Evolutionary conservation across 176 grass and related monocot genomes (phyloP).

Genomic region (Avena sativa): DNA sequence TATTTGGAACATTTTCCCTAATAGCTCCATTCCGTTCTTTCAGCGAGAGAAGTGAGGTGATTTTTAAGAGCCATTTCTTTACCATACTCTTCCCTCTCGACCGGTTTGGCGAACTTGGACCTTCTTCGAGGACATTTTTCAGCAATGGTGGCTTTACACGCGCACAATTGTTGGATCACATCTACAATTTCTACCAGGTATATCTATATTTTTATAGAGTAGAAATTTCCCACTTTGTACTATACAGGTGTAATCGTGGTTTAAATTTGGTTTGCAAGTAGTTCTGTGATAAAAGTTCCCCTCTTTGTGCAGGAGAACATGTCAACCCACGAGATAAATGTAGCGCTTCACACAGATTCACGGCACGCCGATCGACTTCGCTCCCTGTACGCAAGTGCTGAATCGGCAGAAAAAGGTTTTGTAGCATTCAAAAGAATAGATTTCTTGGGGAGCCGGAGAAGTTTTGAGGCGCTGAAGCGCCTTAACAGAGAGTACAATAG

Average conservation of each 20-base stretch:
- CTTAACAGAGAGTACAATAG: conserved; percentile 73
- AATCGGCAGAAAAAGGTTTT: conserved; percentile 66
- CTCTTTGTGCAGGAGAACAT: conserved; percentile 72
- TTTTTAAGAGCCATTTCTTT: conserved; percentile 92
- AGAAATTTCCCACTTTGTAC: neutral
- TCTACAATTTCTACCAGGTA: conserved; percentile 98
- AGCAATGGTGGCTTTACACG: conserved; percentile 81
- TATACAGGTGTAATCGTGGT: neutral
- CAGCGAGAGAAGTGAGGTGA: conserved; percentile 81
- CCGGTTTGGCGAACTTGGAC: conserved; percentile 88
- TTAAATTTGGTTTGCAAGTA: neutral
- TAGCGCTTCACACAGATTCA: conserved; percentile 93
- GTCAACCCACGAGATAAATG: conserved; percentile 65
- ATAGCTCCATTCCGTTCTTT: conserved; percentile 35
- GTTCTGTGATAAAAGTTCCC: neutral
- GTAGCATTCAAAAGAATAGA: conserved; percentile 83
- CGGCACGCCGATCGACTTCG: conserved; percentile 90
- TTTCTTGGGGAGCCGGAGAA: conserved; percentile 90
- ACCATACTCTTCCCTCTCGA: conserved; percentile 98
- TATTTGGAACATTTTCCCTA: conserved; percentile 9
- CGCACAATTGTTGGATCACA: conserved; percentile 73
- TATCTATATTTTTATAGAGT: conserved; percentile 8
- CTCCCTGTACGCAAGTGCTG: conserved; percentile 62
- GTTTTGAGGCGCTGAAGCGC: conserved; percentile 89
- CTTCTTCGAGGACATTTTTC: conserved; percentile 85